Evolutionary conservation across 148 eudicot species (phyloP).

Genomic region (Rhododendron ovatum): DNA sequence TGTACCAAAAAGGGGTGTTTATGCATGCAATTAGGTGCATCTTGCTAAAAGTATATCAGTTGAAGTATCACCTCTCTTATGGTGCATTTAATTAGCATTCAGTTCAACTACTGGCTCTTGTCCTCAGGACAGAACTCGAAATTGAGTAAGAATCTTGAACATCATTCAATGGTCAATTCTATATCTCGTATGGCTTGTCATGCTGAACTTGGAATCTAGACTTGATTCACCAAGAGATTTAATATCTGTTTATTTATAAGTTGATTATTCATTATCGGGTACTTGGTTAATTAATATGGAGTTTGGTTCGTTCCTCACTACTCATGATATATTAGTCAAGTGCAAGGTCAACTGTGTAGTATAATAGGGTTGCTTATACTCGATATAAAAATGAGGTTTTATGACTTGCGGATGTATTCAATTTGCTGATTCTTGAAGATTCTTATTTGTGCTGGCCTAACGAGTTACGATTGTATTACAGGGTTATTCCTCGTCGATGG

Average conservation of each 20-base stretch:
- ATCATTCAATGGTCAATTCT: neutral
- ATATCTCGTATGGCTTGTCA: neutral
- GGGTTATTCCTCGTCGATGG: constrained; percentile 25
- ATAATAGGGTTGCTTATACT: neutral
- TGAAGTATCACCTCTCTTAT: neutral
- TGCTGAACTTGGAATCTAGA: neutral
- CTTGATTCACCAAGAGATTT: neutral
- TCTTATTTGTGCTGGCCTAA: neutral
- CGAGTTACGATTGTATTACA: neutral
- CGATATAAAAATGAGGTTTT: neutral
- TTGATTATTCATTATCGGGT: no score
- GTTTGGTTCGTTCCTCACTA: neutral
- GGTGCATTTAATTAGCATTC: neutral
- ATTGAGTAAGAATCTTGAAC: neutral
- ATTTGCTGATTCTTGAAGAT: neutral
- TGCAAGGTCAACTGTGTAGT: neutral
- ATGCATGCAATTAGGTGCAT: neutral
- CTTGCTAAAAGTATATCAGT: neutral
- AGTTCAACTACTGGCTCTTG: neutral
- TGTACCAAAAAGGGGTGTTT: neutral
- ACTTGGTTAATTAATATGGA: no score
- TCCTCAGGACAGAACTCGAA: neutral
- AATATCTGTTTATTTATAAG: neutral
- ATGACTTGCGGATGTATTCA: neutral
- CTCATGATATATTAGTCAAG: neutral